Evolutionary conservation across 2,329 filamentous ascomycete species (phyloP).

Genomic region (Knufia petricola): DNA sequence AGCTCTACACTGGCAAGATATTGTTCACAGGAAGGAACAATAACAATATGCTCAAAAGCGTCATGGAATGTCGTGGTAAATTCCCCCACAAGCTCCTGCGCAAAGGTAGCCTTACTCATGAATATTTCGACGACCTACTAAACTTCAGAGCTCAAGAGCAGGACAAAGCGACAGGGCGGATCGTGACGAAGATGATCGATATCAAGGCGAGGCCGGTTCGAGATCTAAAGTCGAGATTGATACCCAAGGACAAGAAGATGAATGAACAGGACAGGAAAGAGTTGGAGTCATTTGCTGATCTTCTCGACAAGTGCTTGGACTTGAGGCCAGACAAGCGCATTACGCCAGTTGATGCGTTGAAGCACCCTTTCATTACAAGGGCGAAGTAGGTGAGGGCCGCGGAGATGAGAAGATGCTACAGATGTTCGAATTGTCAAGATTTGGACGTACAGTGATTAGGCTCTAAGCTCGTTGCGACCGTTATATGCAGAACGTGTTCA

Average conservation of each 20-base stretch:
- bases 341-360: constrained; percentile 74
- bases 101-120: constrained; percentile 62
- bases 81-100: constrained; percentile 82
- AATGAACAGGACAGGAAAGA: constrained; percentile 66
- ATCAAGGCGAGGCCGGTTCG: constrained; percentile 60
- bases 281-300: constrained; percentile 71
- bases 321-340: constrained; percentile 90
- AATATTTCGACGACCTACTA: constrained; percentile 76
- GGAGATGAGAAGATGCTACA: neutral
- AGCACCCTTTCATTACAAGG: constrained; percentile 72
- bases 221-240: constrained; percentile 71
- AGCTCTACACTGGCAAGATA: constrained; percentile 95
- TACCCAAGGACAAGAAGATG: constrained; percentile 62
- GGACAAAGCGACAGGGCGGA: constrained; percentile 79
- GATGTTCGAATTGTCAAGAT: neutral
- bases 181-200: constrained; percentile 40
- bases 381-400: constrained; percentile 9
- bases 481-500: too few relatives aligned
- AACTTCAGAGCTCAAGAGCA: constrained; percentile 78
- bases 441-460: too few relatives aligned
- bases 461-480: too few relatives aligned
- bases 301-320: constrained; percentile 77
- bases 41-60: constrained; percentile 94
- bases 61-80: constrained; percentile 93
- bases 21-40: constrained; percentile 91